Percentiles rank a stretch among this genome's conserved stretches.
phyloP scores from a whole-genome alignment of 2,329 filamentous ascomycete genomes.

The Calonectria montana region DNA sequence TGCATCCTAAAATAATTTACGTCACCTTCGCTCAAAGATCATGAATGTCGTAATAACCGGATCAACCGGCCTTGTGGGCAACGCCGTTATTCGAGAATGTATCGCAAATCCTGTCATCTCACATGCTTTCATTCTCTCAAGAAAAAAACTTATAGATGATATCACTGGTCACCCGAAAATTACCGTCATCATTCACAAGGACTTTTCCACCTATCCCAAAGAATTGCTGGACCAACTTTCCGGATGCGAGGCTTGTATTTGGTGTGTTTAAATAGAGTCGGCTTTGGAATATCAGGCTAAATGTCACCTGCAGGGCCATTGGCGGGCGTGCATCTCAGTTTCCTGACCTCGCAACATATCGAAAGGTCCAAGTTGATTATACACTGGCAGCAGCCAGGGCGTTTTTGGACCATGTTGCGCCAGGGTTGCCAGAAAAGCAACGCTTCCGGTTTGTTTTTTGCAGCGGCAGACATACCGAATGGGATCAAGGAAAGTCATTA shows the following conservation, averaged over 20 bases:
- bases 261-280: neutral
- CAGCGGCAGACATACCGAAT: neutral
- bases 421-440: neutral
- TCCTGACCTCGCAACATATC: neutral
- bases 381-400: neutral
- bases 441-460: neutral
- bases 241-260: neutral
- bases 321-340: neutral
- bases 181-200: neutral
- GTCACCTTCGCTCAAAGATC: neutral
- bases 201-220: neutral
- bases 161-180: neutral
- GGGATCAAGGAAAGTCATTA: neutral
- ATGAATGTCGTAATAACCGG: conserved; percentile 1
- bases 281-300: neutral
- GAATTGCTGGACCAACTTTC: neutral
- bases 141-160: neutral
- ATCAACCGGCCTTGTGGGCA: neutral
- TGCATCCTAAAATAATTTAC: neutral
- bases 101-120: neutral
- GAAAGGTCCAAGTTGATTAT: neutral
- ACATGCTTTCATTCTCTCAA: neutral
- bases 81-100: neutral
- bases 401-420: neutral
- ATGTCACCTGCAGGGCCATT: neutral